Evolutionary conservation across 164 flowering plant species (phyloP), one percentile per base, ranked within the genome.

Genomic region (Magnolia officinalis): DNA sequence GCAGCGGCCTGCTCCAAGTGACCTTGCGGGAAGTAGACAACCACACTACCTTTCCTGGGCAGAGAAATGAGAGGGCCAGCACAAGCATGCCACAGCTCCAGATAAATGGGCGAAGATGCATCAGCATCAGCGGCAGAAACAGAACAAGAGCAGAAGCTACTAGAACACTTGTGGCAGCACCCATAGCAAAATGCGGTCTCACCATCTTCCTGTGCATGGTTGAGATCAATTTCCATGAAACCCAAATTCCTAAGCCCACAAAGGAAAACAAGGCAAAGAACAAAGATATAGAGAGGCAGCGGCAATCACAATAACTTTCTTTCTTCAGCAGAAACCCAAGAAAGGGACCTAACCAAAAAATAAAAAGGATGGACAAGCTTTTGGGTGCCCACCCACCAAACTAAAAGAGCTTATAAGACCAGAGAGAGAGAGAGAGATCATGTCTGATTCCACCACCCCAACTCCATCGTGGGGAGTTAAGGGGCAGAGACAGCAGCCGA

Each of bases 141-240:
- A 50, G 87, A 78, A 31, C 88, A 80, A 77, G 82, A 81, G 21
- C 91, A 88, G 74, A 86, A 83, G 77, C 84, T 81, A 64, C 83
- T 80, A 24, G 89, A 87, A 66, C 75, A 45, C 87, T 82, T 26
- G 74, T 69, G 13, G 66, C 73, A 51, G 77, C 76, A 31, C 73
- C 87, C 91, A 87, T 80, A 72, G 74, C 85, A 83, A 75, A 45
- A 74, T 74, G 78, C 85, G 81, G 61, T 82, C 84, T 81, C 94
- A 81, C 81, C 89, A 82, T 83, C 93, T 69, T 63, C 74, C 84
- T 81, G 83, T 79, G 83, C 88, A 85, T 58, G 88, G 82, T 91
- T 93, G 85, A 93, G 85, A 87, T 93, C 97, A 90, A 93, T 83
- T 91, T 93, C 98, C 98, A 95, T 95, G 77, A 85, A 87, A 52